Evolutionary conservation across 352 stramenopile species (phyloP), one percentile per base, ranked within the genome.

Genomic region (Globisporangium cylindrosporum): DNA sequence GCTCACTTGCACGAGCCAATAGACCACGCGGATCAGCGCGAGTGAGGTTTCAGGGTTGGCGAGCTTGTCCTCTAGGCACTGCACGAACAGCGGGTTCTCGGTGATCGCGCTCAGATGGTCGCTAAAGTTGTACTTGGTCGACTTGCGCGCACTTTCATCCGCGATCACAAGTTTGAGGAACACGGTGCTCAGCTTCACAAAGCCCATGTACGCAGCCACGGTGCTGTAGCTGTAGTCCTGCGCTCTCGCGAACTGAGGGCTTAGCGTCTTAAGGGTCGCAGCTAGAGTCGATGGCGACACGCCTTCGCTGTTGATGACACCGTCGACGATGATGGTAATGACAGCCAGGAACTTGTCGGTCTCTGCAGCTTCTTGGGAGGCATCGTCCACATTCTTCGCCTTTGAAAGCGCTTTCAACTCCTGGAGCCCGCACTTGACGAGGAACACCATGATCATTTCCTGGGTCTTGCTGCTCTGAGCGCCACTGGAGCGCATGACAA

Each of bases 1-100:
- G 4, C 77, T 79, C 22, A 76, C 71, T 29, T 76, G 72, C 48
- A 81, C 61, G n/a, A 91, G 68, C 53, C 60, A 72, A 15, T 73
- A 74, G 57, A 91, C 53, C 7, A 89, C 71, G 9, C 75, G 77
- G 32, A 81, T 38, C 20, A 90, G 41, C 56, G 76, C 29, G 20
- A 90, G 59, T 4, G 72, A 73, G 2, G 69, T 68, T 2, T 10
- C 46, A 32, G 67, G 18, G 20, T 78, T 54, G 25, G 20, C 12
- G 38, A 8, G 34, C 36, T 46, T 32, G 49, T 55, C 34, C 10
- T 73, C 25, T 46, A 88, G 68, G 34, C 66, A 75, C 22, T 53
- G 57, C 9, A 61, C 8, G 55, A 89, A 87, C 24, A 69, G 69
- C 32, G 60, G 24, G 27, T 78, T 72, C 20, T 72, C 54, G 0